These are phyloP conservation scores for Candida verbasci DNA, from an alignment of 805 yeast genomes.

Conservation along the genomic window DNA sequence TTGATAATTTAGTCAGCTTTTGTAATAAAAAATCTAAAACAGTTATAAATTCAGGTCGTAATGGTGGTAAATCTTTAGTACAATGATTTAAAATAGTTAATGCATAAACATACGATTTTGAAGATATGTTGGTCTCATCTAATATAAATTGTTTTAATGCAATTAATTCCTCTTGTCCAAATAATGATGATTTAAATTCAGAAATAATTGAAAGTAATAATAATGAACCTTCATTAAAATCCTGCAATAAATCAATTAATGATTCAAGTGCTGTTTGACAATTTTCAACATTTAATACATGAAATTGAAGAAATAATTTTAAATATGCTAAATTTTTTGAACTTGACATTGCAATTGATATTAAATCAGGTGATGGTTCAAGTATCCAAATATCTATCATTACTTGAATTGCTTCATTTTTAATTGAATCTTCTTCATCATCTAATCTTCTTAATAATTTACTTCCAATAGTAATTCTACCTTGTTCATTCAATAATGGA, in stretches of 20 bases:
- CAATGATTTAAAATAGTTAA: constrained; percentile 52
- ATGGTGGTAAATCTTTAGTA: constrained; percentile 38
- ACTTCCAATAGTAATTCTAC: constrained; percentile 44
- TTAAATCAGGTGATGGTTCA: not conserved
- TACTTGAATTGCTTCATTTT: constrained; percentile 20
- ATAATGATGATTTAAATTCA: constrained; percentile 46
- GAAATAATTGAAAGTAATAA: constrained; percentile 55
- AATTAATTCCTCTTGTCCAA: constrained; percentile 63
- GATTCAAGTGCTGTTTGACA: constrained; percentile 13
- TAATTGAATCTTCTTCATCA: constrained; percentile 61
- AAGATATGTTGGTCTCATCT: constrained; percentile 40
- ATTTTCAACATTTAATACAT: constrained; percentile 28
- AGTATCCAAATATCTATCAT: constrained; percentile 5
- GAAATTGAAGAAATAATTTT: constrained; percentile 32
- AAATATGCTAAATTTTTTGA: constrained; percentile 24
- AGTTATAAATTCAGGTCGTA: constrained; percentile 50
- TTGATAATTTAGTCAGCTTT: constrained; percentile 55
- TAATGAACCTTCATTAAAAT: constrained; percentile 29
- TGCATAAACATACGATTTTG: constrained; percentile 42
- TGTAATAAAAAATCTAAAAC: constrained; percentile 51
- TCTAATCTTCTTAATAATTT: constrained; percentile 52
- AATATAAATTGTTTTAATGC: constrained; percentile 62
- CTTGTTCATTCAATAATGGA: constrained; percentile 19
- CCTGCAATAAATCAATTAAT: constrained; percentile 28
- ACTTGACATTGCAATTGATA: constrained; percentile 26